Conservation (phyloP, 306 rosid genomes). For the Glycine soja region DNA sequence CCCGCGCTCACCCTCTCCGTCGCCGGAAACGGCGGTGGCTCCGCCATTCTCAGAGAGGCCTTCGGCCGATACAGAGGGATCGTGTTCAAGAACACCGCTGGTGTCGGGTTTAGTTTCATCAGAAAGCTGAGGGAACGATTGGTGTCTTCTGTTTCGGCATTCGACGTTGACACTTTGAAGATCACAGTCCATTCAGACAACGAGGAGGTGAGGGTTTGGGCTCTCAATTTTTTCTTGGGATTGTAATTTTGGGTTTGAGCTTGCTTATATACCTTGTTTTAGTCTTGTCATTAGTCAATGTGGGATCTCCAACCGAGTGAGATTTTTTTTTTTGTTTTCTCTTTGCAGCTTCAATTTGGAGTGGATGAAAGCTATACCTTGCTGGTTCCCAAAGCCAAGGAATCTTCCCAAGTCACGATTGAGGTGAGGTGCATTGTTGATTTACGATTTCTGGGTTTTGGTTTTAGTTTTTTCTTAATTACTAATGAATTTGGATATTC, state of each 20-base stretch:
- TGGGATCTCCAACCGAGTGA: neutral
- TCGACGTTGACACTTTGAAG: constrained; percentile 62
- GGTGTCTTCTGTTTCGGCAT: constrained; percentile 22
- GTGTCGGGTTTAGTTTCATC: constrained; percentile 37
- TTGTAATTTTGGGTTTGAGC: no score
- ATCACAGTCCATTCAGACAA: constrained; percentile 60
- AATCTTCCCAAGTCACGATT: constrained; percentile 63
- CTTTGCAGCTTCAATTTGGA: constrained; percentile 86
- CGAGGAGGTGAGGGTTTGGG: constrained; percentile 53
- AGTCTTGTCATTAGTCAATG: neutral
- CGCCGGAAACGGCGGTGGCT: constrained; percentile 59
- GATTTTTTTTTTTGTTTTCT: neutral
- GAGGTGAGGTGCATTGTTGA: constrained; percentile 77
- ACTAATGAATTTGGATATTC: no score
- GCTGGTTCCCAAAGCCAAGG: constrained; percentile 61
- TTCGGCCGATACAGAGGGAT: constrained; percentile 79
- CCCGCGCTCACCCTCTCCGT: constrained; percentile 65
- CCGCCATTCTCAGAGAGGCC: constrained; percentile 59
- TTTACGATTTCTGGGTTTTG: constrained; percentile 13
- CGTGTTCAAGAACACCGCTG: constrained; percentile 61
- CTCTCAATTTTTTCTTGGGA: no score
- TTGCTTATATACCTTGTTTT: neutral
- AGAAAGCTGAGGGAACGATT: constrained; percentile 51
- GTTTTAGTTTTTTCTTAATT: neutral
- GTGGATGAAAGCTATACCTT: constrained; percentile 91